phyloP scores from a whole-genome alignment of 345 rosid species.

The Ailanthus altissimus region DNA sequence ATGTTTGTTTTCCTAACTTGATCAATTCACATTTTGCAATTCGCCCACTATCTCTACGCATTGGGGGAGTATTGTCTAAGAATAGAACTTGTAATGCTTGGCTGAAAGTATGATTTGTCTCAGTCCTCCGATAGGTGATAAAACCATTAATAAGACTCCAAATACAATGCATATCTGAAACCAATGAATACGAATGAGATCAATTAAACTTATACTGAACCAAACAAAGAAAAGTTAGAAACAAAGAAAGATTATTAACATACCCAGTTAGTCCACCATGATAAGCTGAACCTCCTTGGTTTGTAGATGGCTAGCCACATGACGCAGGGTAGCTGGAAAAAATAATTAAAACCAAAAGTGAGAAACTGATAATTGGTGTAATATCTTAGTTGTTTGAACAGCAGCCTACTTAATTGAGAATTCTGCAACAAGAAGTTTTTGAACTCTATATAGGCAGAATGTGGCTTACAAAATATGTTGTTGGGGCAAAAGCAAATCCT shows the following conservation, averaged over 20 bases:
- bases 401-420: background rate
- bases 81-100: constrained; percentile 54
- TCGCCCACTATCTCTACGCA: background rate
- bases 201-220: background rate
- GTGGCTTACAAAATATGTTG: constrained; percentile 68
- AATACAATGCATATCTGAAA: constrained; percentile 69
- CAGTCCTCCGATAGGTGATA: constrained; percentile 84
- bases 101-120: constrained; percentile 63
- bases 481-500: constrained; percentile 84
- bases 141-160: constrained; percentile 64
- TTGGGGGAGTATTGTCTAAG: constrained; percentile 29
- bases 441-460: background rate
- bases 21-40: background rate
- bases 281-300: constrained; percentile 53
- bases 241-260: constrained; percentile 4
- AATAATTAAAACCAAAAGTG: background rate
- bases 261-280: constrained; percentile 82
- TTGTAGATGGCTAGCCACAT: constrained; percentile 66
- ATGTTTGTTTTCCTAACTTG: background rate
- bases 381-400: background rate
- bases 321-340: constrained; percentile 67
- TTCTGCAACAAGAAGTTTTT: background rate
- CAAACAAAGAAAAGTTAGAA: background rate
- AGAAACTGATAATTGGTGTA: background rate
- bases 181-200: constrained; percentile 8